Conservation (phyloP, 2,329 filamentous ascomycete species). For the Epichloe uncinata region DNA sequence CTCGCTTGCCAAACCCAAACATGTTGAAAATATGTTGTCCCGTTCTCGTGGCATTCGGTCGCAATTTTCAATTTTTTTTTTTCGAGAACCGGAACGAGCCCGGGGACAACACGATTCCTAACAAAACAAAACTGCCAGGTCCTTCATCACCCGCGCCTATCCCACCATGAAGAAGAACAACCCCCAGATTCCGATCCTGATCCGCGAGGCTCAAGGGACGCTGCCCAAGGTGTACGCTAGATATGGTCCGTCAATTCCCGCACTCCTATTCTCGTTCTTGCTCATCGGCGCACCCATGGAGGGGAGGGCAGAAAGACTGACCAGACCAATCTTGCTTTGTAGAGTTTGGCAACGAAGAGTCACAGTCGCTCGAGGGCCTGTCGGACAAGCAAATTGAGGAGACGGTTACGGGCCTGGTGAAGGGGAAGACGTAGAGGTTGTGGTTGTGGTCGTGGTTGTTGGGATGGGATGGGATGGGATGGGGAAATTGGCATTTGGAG, state of each 20-base stretch:
- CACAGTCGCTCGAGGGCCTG: conserved; percentile 43
- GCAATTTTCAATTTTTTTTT: too few species aligned
- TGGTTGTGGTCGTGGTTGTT: not conserved
- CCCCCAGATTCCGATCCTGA: conserved; percentile 81
- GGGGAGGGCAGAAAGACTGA: not conserved
- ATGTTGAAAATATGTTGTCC: not conserved
- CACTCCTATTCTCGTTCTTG: not conserved
- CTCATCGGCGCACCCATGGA: not conserved
- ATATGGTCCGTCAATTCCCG: conserved; percentile 51
- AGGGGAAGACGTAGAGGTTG: conserved; percentile 13
- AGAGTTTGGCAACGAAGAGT: conserved; percentile 46
- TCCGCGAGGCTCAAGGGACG: conserved; percentile 80
- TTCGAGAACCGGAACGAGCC: too few species aligned
- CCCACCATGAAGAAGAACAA: conserved; percentile 99
- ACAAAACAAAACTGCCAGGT: conserved; percentile 35
- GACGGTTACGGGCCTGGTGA: conserved; percentile 40
- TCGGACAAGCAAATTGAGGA: conserved; percentile 50
- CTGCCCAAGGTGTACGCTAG: conserved; percentile 79
- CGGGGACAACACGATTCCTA: not conserved
- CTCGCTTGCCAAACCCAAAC: too few species aligned
- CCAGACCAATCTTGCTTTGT: not conserved
- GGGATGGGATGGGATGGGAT: not conserved
- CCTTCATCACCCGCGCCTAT: conserved; percentile 82
- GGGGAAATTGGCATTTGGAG: not conserved
- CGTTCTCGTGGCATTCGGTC: too few species aligned